Conservation (phyloP, 805 yeast genomes). For the Lachancea sp. region DNA sequence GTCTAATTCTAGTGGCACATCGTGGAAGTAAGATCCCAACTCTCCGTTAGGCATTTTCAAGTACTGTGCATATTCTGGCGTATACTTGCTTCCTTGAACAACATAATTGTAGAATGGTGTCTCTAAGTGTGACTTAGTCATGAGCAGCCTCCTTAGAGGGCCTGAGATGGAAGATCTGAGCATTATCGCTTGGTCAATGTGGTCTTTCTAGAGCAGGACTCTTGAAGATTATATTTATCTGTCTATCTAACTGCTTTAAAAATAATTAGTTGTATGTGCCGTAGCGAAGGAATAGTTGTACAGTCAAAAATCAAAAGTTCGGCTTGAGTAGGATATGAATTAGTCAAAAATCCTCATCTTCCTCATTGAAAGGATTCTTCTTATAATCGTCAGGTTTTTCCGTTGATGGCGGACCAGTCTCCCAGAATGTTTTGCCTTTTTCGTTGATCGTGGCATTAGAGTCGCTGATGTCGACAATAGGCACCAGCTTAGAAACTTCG, state of each 20-base stretch:
- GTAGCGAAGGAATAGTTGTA: neutral
- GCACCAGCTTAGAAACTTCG: constrained; percentile 50
- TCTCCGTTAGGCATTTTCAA: constrained; percentile 38
- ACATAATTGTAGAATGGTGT: constrained; percentile 14
- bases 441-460: constrained; percentile 55
- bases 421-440: constrained; percentile 42
- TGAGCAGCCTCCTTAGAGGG: constrained; percentile 13
- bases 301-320: neutral
- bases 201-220: neutral
- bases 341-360: constrained; percentile 6
- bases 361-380: constrained; percentile 10
- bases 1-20: constrained; percentile 52
- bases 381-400: neutral
- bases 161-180: neutral
- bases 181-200: neutral
- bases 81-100: constrained; percentile 35
- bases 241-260: neutral
- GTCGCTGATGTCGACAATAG: constrained; percentile 58
- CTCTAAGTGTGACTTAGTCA: constrained; percentile 10
- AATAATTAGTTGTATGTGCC: neutral
- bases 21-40: constrained; percentile 64
- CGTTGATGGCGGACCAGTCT: constrained; percentile 45
- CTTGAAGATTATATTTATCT: no score
- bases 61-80: constrained; percentile 40
- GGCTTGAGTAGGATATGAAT: neutral